Evolutionary conservation across 2,329 filamentous ascomycete species (phyloP).

Genomic region (Pyrenophora tritici-repentis): DNA sequence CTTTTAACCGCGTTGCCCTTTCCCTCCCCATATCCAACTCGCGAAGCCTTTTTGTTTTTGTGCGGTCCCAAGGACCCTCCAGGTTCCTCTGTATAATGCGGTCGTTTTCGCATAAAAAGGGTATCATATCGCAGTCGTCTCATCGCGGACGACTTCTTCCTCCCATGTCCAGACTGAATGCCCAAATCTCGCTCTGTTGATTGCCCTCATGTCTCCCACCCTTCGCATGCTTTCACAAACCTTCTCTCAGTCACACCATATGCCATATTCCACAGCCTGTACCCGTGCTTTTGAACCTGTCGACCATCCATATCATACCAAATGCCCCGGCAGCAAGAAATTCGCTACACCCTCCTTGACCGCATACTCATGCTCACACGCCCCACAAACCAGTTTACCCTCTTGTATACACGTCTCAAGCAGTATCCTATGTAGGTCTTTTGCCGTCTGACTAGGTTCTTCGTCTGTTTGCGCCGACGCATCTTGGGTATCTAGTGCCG

Average conservation of each 20-base stretch:
- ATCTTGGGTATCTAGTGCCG: neutral
- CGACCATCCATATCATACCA: conserved; percentile 62
- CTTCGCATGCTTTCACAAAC: neutral
- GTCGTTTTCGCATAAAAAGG: conserved; percentile 15
- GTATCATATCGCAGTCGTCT: conserved; percentile 28
- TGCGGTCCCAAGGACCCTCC: neutral
- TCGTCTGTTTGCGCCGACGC: conserved; percentile 55
- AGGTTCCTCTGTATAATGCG: neutral
- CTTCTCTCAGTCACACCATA: neutral
- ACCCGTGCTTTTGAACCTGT: too few relatives aligned
- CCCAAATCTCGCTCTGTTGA: neutral
- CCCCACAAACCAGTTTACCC: conserved; percentile 86
- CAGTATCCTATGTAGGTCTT: conserved; percentile 79
- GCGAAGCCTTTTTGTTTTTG: neutral
- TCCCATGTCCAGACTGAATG: neutral
- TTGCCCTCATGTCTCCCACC: neutral
- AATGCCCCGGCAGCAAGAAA: conserved; percentile 89
- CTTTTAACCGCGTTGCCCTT: neutral
- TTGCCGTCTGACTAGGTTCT: conserved; percentile 69
- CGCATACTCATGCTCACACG: conserved; percentile 91
- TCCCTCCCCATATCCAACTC: too few relatives aligned
- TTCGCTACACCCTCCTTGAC: conserved; percentile 97
- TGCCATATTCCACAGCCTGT: neutral
- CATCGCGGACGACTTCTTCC: neutral
- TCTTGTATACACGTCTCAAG: conserved; percentile 89